Percentiles rank a stretch among this genome's conserved stretches.
phyloP scores from a whole-genome alignment of 2,329 filamentous ascomycete species.

The Ramularia collo-cygni region DNA sequence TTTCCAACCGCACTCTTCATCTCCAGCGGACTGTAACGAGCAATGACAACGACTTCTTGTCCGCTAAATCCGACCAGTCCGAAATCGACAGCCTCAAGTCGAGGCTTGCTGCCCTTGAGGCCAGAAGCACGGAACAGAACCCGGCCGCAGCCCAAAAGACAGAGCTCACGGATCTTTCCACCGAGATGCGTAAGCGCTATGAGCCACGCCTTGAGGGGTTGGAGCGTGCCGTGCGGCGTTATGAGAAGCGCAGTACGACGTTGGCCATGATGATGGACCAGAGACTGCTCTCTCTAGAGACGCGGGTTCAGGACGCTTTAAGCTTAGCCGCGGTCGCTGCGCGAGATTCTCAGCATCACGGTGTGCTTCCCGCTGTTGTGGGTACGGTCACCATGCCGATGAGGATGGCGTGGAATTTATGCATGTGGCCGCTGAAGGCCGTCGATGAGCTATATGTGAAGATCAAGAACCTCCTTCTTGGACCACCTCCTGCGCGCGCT shows the following conservation, averaged over 20 bases:
- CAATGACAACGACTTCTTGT: slow-evolving; percentile 19
- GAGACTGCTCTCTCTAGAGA: slow-evolving; percentile 64
- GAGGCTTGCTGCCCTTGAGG: slow-evolving; percentile 28
- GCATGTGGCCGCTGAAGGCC: slow-evolving; percentile 15
- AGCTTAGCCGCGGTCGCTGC: slow-evolving; percentile 72
- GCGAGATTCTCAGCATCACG: slow-evolving; percentile 27
- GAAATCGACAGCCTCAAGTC: slow-evolving; percentile 26
- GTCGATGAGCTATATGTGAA: slow-evolving; percentile 21
- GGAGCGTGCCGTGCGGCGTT: slow-evolving; percentile 79
- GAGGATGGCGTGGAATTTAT: slow-evolving; percentile 15
- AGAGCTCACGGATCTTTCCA: slow-evolving; percentile 27
- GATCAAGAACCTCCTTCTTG: slow-evolving; percentile 18
- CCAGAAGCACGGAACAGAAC: slow-evolving; percentile 23
- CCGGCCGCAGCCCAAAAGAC: slow-evolving; percentile 25
- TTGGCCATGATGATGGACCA: slow-evolving; percentile 70
- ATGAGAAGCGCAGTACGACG: slow-evolving; percentile 79
- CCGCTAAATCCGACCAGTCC: slow-evolving; percentile 26
- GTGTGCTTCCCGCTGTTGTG: slow-evolving; percentile 16
- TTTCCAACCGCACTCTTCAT: slow-evolving; percentile 71
- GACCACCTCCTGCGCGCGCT: slow-evolving; percentile 1
- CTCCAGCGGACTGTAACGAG: slow-evolving; percentile 63
- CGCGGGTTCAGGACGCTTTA: slow-evolving; percentile 67
- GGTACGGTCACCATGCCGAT: slow-evolving; percentile 15
- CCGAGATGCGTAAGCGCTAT: slow-evolving; percentile 58
- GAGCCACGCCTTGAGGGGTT: slow-evolving; percentile 80